Conservation (phyloP, 805 yeast genomes). For the Saccharomycopsis capsularis region DNA sequence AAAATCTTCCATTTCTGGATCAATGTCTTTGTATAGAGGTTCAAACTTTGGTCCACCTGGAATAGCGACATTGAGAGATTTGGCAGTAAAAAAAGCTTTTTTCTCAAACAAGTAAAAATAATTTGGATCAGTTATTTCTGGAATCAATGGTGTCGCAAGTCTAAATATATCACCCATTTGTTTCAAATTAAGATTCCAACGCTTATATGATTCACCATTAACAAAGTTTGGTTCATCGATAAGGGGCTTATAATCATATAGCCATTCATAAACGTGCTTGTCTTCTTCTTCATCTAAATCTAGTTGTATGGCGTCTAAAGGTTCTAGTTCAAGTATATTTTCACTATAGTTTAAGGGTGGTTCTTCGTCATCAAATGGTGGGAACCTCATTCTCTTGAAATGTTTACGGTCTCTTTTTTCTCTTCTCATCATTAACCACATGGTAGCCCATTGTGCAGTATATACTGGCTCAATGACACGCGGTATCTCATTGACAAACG, state of each 20-base stretch:
- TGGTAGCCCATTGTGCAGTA: constrained; percentile 90
- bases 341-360: constrained; percentile 85
- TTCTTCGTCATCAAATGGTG: constrained; percentile 97
- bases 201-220: constrained; percentile 71
- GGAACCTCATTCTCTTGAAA: constrained; percentile 87
- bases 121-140: constrained; percentile 52
- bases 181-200: constrained; percentile 58
- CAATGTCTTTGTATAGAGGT: constrained; percentile 63
- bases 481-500: constrained; percentile 90
- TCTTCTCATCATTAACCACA: constrained; percentile 89
- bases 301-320: constrained; percentile 61
- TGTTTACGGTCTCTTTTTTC: constrained; percentile 88
- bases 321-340: constrained; percentile 64
- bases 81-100: constrained; percentile 80
- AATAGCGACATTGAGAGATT: constrained; percentile 76
- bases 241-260: constrained; percentile 72
- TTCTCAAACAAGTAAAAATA: constrained; percentile 68
- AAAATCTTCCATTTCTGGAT: constrained; percentile 64
- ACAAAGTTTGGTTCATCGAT: constrained; percentile 47
- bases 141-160: constrained; percentile 62
- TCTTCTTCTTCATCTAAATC: constrained; percentile 63
- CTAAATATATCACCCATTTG: constrained; percentile 61
- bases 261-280: constrained; percentile 59
- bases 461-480: constrained; percentile 89
- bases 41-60: constrained; percentile 98